These are phyloP conservation scores for Phtheirospermum japonicum DNA, from an alignment of 257 asterid genomes.

Conservation along the genomic window DNA sequence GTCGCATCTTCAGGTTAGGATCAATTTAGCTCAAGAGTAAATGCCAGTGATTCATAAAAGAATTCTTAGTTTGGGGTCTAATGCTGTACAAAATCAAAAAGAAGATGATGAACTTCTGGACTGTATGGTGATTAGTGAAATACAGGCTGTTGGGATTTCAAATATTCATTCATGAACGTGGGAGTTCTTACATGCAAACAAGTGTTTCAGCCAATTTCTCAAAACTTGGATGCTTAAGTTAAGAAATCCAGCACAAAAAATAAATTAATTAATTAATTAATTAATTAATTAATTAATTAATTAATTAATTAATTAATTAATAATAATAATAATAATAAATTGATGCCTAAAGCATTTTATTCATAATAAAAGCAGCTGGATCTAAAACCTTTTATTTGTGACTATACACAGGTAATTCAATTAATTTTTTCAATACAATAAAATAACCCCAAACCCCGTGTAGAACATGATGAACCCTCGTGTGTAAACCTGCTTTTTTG, in stretches of 20 bases:
- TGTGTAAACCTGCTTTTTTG: neutral
- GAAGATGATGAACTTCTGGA: neutral
- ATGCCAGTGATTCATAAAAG: neutral
- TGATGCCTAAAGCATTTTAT: neutral
- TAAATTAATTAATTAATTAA: no score
- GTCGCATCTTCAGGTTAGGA: constrained; percentile 2
- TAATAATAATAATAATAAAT: neutral
- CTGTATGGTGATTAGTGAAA: neutral
- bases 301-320: no score
- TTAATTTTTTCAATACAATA: constrained; percentile 6
- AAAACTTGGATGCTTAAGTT: neutral
- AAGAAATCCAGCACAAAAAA: neutral
- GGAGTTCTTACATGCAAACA: neutral
- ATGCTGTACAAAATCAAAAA: neutral
- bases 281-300: no score
- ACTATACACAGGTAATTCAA: neutral
- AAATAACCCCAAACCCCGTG: neutral
- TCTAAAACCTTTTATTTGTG: neutral
- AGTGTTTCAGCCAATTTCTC: no score
- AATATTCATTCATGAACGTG: neutral
- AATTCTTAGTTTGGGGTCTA: neutral
- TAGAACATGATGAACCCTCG: neutral
- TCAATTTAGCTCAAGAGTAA: constrained; percentile 7
- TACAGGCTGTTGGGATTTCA: constrained; percentile 3
- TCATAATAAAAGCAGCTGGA: neutral